Evolutionary conservation across 805 yeast species (phyloP), one percentile per base, ranked within the genome.

Genomic region (Wilhelminamyces savonicus): DNA sequence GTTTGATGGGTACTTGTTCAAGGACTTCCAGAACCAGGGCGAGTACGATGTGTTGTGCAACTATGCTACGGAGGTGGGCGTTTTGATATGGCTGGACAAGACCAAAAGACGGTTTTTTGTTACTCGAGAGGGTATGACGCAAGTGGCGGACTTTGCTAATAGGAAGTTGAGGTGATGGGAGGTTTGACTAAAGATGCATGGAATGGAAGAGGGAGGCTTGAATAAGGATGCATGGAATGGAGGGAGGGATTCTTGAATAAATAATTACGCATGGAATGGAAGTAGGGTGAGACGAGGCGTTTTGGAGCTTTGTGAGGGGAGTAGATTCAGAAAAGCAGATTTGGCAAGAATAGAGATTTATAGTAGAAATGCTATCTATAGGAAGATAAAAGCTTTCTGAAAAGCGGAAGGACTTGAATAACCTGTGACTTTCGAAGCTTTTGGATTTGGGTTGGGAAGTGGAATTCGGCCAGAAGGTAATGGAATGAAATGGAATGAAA

Each of bases 51-150:
- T 73, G 14, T 65, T 86, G 21, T 71, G 74, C 24, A 72, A 72
- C 29, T 92, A 88, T 48, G 95, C 97, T 5, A 76, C 76, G 24
- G 97, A 92, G 43, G 76, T 90, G 28, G 98, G 97, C 2, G 95
- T 87, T 0, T 59, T 90, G 28, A 49, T 84, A n/a, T 92, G 97
- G 96, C 74, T 78, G 28, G 87, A 85, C 54, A 71, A 77, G 25
- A 56, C 59, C 15, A 75, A 75, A 45, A 73, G 76, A 42, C 72
- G 73, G 46, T 86, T 92, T 44, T 94, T 92, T 46, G 95, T 92
- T 6, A 82, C 92, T 0, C 73, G 74, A 28, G 95, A 84, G 34
- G 96, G 96, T 10, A 80, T 82, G 50, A 62, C 76, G 7, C 96
- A 87, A 53, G 82, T 90, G n/a, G 77, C 86, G n/a, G 95, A 86